These are phyloP conservation scores for Pseudonitzschia delicatissima DNA, from an alignment of 108 stramenopile genomes.

Conservation along the genomic window DNA sequence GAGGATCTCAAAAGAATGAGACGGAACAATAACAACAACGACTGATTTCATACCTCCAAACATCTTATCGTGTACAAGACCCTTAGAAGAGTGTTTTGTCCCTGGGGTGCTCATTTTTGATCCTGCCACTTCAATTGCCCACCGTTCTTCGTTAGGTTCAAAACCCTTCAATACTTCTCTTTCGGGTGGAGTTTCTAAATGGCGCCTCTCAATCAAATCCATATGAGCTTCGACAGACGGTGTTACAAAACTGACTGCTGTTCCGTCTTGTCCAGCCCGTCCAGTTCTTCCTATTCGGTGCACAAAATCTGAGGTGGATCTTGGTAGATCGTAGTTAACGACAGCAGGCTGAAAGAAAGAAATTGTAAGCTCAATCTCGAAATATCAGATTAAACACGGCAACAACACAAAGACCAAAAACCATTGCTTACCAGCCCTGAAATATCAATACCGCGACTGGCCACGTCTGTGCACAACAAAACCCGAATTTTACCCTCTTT, in stretches of 20 bases:
- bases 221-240: slow-evolving; percentile 64
- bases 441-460: slow-evolving; percentile 95
- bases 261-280: slow-evolving; percentile 89
- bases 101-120: slow-evolving; percentile 44
- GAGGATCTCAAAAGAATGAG: neutral
- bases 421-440: slow-evolving; percentile 48
- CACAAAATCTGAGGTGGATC: slow-evolving; percentile 84
- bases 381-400: neutral
- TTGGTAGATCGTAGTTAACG: slow-evolving; percentile 88
- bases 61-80: slow-evolving; percentile 73
- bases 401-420: neutral
- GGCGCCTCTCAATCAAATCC: slow-evolving; percentile 66
- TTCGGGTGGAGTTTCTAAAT: slow-evolving; percentile 41
- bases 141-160: slow-evolving; percentile 55
- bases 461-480: slow-evolving; percentile 93
- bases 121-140: slow-evolving; percentile 38
- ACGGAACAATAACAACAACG: neutral
- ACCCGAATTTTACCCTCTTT: slow-evolving; percentile 73
- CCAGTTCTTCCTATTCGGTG: slow-evolving; percentile 96
- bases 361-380: no score
- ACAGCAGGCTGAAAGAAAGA: slow-evolving; percentile 45
- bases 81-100: slow-evolving; percentile 48
- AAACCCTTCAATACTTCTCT: slow-evolving; percentile 59
- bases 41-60: slow-evolving; percentile 47
- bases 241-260: slow-evolving; percentile 87